Evolutionary conservation across 192 early-diverging fungal species (phyloP).

Genomic region (Entophlyctis luteolus): DNA sequence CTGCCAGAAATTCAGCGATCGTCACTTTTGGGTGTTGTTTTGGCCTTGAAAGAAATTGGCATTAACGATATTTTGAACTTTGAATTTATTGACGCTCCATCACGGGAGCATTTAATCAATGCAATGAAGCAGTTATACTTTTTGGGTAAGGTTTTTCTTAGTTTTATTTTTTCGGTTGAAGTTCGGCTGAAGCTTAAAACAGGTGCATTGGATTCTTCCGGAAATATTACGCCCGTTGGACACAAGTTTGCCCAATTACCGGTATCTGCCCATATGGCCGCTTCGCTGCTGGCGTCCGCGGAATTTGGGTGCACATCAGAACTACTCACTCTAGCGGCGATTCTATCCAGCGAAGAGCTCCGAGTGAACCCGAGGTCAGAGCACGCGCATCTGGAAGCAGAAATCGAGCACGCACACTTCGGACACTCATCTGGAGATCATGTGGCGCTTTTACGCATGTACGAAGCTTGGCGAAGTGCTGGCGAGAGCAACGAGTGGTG

Average conservation of each 20-base stretch:
- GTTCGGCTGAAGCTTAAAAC: background rate
- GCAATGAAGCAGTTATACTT: constrained; percentile 48
- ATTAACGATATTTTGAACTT: constrained; percentile 55
- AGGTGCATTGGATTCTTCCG: constrained; percentile 50
- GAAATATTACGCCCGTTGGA: constrained; percentile 44
- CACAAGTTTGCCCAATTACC: constrained; percentile 45
- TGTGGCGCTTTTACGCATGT: constrained; percentile 44
- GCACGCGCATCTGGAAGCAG: constrained; percentile 32
- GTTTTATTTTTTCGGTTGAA: background rate
- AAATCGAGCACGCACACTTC: constrained; percentile 25
- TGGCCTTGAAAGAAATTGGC: constrained; percentile 51
- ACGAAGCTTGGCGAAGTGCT: constrained; percentile 35
- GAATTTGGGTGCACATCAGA: constrained; percentile 43
- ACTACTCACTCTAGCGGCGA: constrained; percentile 45
- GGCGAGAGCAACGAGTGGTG: constrained; percentile 41
- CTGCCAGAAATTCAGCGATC: constrained; percentile 59
- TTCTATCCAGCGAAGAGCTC: constrained; percentile 51
- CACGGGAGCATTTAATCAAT: constrained; percentile 33
- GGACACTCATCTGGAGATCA: constrained; percentile 49
- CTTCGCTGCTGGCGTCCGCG: constrained; percentile 35
- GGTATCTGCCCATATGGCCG: constrained; percentile 41
- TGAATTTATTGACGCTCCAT: constrained; percentile 60
- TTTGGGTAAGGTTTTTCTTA: constrained; percentile 24
- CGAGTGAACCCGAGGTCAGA: constrained; percentile 34
- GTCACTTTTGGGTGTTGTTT: constrained; percentile 43